These are phyloP conservation scores for Gymnopus androsaceus DNA, from an alignment of 1,284 basidiomycete genomes.

Conservation along the genomic window DNA sequence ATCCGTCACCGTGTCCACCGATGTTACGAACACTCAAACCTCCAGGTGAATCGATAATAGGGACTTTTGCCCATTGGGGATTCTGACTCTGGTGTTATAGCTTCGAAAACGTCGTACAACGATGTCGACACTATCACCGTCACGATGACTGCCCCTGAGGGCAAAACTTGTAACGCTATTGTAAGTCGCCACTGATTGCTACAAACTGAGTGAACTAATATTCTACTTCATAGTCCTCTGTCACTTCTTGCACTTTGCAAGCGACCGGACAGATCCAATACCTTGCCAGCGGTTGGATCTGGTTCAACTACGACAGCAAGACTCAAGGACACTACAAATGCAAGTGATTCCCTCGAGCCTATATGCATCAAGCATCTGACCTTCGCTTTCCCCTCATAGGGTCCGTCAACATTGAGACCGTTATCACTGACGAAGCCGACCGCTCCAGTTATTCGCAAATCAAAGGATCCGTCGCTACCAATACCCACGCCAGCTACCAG, in stretches of 20 bases:
- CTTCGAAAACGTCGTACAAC: constrained; percentile 3
- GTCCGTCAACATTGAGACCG: constrained; percentile 9
- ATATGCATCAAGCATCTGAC: not conserved
- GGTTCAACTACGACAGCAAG: constrained; percentile 28
- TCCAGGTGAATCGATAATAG: not conserved
- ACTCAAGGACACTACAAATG: constrained; percentile 23
- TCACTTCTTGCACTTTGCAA: constrained; percentile 24
- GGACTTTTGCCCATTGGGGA: not conserved
- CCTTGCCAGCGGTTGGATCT: constrained; percentile 28
- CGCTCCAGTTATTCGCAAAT: constrained; percentile 15
- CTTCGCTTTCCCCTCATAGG: not conserved
- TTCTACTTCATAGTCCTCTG: constrained; percentile 16
- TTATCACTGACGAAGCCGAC: constrained; percentile 10
- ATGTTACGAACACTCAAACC: constrained; percentile 5
- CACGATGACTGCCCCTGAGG: not conserved
- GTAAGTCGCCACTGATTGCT: not conserved
- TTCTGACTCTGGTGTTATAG: not conserved
- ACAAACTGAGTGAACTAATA: not conserved
- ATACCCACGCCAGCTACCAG: not conserved
- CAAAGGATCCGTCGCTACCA: constrained; percentile 4
- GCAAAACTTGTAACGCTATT: constrained; percentile 6
- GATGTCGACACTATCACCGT: constrained; percentile 1
- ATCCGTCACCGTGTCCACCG: not conserved
- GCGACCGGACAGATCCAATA: constrained; percentile 24
- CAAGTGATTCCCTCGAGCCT: not conserved